Base-by-base conservation (phyloP, 306 rosid species). In the Pyrus pyrifolia region DNA sequence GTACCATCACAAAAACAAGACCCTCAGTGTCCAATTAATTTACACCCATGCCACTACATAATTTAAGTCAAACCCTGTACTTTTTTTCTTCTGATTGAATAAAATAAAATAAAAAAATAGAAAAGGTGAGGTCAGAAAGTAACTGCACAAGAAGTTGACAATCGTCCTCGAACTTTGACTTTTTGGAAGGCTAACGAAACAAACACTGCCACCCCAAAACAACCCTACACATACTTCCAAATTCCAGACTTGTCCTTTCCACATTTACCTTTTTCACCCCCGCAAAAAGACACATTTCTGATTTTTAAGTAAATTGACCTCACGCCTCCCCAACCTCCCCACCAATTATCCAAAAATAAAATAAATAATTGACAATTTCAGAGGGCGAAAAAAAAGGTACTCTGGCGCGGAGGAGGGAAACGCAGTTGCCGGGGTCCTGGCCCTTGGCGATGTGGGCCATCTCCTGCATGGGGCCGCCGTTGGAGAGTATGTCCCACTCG, bases 391-490 rank as follows among this genome's bases (percentile, higher is more conserved):
- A 19, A 22, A 31, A 27, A 60, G 21, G n/a, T 30, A 95, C 97
- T 70, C 93, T 78, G 68, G 98, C 93, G 13, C 97, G 82, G 0
- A 95, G 86, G 76, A 95, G 98, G 19, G 98, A 95, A 82, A 95
- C 96, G 80, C 93, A 85, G 76, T 95, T 95, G 76, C 90, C 93
- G 22, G 83, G 97, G 72, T 92, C 92, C 70, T 90, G 96, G 52
- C 97, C 96, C 77, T 95, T 95, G 25, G 98, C 96, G 7, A 95
- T 90, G 86, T 90, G 97, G 62, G 96, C 93, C 96, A 95, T 95
- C 76, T 92, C 98, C 68, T 95, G 97, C 98, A 95, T 95, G 74
- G 98, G 98, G 14, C 98, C 96, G 38, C 98, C 98, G 52, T 95
- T 95, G 11, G 98, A 95, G 14, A 95, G 86, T 17, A 95, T 95